Evolutionary conservation across 495 filamentous ascomycete species (phyloP).

Genomic region (Aspergillus sclerotioniger): DNA sequence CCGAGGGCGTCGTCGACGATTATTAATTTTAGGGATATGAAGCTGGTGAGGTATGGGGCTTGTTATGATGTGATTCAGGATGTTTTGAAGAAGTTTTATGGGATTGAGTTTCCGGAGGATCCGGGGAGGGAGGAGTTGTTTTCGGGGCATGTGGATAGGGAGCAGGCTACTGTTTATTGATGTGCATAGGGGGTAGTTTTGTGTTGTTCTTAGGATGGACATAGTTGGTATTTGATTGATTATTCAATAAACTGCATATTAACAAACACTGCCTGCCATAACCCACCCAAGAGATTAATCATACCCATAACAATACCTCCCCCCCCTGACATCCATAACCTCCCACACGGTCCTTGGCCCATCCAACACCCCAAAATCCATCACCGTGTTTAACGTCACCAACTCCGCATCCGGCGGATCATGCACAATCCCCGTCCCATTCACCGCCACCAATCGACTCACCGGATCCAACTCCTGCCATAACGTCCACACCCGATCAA

Average conservation of each 20-base stretch:
- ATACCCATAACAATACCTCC: slow-evolving; percentile 25
- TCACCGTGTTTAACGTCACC: slow-evolving; percentile 26
- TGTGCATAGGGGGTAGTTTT: not conserved
- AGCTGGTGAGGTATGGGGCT: slow-evolving; percentile 30
- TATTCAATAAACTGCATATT: too few relatives aligned
- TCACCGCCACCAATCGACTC: slow-evolving; percentile 22
- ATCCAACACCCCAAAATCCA: slow-evolving; percentile 31
- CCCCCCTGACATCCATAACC: slow-evolving; percentile 23
- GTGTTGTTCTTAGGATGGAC: not conserved
- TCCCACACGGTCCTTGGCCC: slow-evolving; percentile 21
- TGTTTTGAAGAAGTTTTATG: slow-evolving; percentile 23
- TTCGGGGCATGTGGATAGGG: not conserved
- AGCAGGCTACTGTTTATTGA: not conserved
- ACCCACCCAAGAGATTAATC: not conserved
- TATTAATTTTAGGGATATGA: slow-evolving; percentile 28
- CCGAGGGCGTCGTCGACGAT: slow-evolving; percentile 29
- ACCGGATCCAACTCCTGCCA: slow-evolving; percentile 44
- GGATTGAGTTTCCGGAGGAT: slow-evolving; percentile 11
- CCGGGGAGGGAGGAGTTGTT: not conserved
- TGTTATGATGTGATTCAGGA: slow-evolving; percentile 34
- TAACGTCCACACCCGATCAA: slow-evolving; percentile 57
- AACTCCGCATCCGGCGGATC: slow-evolving; percentile 23
- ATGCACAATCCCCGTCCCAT: slow-evolving; percentile 25
- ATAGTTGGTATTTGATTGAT: too few relatives aligned
- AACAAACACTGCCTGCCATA: not conserved